Evolutionary conservation across 495 filamentous ascomycete species (phyloP).

Genomic region (Penicillium goetzii): DNA sequence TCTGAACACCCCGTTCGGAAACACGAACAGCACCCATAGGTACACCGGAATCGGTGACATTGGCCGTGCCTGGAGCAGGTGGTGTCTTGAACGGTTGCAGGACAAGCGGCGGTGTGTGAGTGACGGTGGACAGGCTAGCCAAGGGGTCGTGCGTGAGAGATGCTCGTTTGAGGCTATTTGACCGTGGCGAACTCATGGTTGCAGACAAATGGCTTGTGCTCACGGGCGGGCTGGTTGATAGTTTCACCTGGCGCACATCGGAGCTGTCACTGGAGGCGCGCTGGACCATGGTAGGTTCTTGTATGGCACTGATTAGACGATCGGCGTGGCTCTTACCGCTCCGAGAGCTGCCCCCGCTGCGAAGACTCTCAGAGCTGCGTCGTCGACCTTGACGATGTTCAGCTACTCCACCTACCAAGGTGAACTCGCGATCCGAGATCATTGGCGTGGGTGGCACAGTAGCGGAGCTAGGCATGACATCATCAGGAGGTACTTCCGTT

Average conservation of each 20-base stretch:
- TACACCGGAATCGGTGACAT: constrained; percentile 43
- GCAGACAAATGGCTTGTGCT: constrained; percentile 26
- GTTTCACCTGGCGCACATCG: constrained; percentile 11
- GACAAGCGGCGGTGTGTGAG: constrained; percentile 24
- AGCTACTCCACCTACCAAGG: constrained; percentile 31
- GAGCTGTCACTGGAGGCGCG: constrained; percentile 37
- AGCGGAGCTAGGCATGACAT: constrained; percentile 1
- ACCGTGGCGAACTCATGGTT: constrained; percentile 17
- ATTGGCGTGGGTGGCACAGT: constrained; percentile 23
- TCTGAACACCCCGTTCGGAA: constrained; percentile 37
- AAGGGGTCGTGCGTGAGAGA: constrained; percentile 24
- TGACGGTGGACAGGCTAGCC: constrained; percentile 32
- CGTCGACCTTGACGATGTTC: constrained; percentile 21
- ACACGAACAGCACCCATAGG: constrained; percentile 48
- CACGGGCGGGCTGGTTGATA: constrained; percentile 15
- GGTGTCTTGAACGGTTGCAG: constrained; percentile 28
- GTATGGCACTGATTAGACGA: constrained; percentile 74
- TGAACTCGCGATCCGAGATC: constrained; percentile 38
- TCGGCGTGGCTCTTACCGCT: constrained; percentile 72
- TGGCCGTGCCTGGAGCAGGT: constrained; percentile 40
- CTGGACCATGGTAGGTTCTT: constrained; percentile 57
- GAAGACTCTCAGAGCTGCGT: constrained; percentile 54
- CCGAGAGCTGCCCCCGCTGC: constrained; percentile 55
- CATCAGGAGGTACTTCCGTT: constrained; percentile 2
- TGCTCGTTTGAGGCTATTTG: constrained; percentile 5